These are phyloP conservation scores for Pseudohyphozyma bogoriensis DNA, from an alignment of 768 basidiomycete species.

Conservation along the genomic window DNA sequence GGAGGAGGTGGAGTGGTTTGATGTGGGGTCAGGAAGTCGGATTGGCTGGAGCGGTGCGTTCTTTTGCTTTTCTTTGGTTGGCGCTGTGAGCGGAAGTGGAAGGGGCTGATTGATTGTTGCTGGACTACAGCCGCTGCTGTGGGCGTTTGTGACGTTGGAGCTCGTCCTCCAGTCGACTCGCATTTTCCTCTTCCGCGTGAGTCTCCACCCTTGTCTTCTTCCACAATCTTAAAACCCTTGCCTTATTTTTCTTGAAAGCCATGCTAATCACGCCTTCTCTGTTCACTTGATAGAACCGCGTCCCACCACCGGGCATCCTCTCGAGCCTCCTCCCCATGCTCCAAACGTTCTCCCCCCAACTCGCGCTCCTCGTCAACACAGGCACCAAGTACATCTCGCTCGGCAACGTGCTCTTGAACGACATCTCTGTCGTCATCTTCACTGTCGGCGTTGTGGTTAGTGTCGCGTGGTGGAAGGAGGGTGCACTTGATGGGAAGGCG, in stretches of 20 bases:
- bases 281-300: slow-evolving; percentile 13
- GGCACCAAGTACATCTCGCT: slow-evolving; percentile 29
- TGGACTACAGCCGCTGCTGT: slow-evolving; percentile 24
- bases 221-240: not conserved
- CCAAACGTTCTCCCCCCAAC: slow-evolving; percentile 29
- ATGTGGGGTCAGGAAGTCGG: slow-evolving; percentile 1
- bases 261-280: not conserved
- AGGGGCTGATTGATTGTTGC: not conserved
- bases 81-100: not conserved
- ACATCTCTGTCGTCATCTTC: slow-evolving; percentile 32
- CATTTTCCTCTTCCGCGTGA: slow-evolving; percentile 30
- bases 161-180: slow-evolving; percentile 32
- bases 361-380: slow-evolving; percentile 24
- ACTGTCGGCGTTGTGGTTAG: slow-evolving; percentile 22
- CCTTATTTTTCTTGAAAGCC: not conserved
- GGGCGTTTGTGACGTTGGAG: slow-evolving; percentile 33
- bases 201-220: not conserved
- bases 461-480: slow-evolving; percentile 15
- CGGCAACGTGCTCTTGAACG: slow-evolving; percentile 29
- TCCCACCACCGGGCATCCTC: slow-evolving; percentile 28
- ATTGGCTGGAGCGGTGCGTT: slow-evolving; percentile 24
- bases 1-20: slow-evolving; percentile 29
- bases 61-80: not conserved
- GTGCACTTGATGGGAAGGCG: too few relatives aligned
- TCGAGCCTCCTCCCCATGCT: slow-evolving; percentile 29